phyloP scores from a whole-genome alignment of 495 filamentous ascomycete species.

The Lepraria neglecta region DNA sequence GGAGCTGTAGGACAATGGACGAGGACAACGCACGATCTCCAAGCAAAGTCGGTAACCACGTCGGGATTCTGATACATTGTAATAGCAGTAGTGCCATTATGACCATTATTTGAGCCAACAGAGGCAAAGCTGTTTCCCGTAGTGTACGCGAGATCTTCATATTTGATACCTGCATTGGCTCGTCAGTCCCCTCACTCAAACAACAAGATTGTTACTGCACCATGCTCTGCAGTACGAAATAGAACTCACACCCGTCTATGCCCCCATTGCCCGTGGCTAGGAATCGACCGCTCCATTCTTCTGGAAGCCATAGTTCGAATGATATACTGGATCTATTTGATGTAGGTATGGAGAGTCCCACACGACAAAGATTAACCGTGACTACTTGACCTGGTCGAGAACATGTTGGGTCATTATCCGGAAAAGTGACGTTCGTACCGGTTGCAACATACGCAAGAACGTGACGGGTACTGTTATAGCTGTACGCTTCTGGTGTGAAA shows the following conservation, averaged over 20 bases:
- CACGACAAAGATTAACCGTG: slow-evolving; percentile 47
- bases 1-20: background rate
- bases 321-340: slow-evolving; percentile 48
- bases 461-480: slow-evolving; percentile 14
- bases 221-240: background rate
- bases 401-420: slow-evolving; percentile 44
- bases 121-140: slow-evolving; percentile 47
- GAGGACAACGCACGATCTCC: slow-evolving; percentile 33
- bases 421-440: slow-evolving; percentile 44
- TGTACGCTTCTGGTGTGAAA: slow-evolving; percentile 18
- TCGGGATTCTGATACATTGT: slow-evolving; percentile 48
- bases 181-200: slow-evolving; percentile 17
- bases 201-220: background rate
- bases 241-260: slow-evolving; percentile 45
- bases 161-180: slow-evolving; percentile 39
- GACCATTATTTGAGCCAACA: slow-evolving; percentile 52
- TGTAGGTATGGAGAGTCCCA: slow-evolving; percentile 51
- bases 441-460: slow-evolving; percentile 40
- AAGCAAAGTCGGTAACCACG: slow-evolving; percentile 46
- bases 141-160: slow-evolving; percentile 41
- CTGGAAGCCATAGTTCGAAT: slow-evolving; percentile 55
- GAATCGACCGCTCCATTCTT: slow-evolving; percentile 46
- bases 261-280: slow-evolving; percentile 53
- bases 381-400: slow-evolving; percentile 38
- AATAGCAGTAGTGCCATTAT: slow-evolving; percentile 47